phyloP scores from a whole-genome alignment of 768 basidiomycete genomes.

The Suillus subaureus region DNA sequence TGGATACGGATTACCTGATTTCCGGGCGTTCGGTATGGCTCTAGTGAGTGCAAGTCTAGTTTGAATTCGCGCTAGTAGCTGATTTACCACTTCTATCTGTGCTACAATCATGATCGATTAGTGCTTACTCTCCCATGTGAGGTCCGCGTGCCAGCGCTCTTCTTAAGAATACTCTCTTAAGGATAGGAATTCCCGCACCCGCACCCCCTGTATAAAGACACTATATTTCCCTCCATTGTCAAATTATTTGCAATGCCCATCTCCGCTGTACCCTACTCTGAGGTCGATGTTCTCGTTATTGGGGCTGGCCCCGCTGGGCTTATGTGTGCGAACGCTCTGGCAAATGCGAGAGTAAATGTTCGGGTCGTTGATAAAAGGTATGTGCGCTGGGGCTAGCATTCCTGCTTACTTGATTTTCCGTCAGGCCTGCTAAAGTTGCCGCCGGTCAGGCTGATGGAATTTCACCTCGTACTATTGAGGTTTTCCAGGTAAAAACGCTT shows the following conservation, averaged over 20 bases:
- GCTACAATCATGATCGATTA: background rate
- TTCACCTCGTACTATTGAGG: slow-evolving; percentile 38
- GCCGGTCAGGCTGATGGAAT: slow-evolving; percentile 33
- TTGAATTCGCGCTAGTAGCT: background rate
- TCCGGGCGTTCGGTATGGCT: background rate
- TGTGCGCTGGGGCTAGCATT: slow-evolving; percentile 6
- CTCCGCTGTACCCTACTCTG: slow-evolving; percentile 18
- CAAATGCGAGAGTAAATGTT: slow-evolving; percentile 37
- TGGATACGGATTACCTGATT: background rate
- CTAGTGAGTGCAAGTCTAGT: too few relatives aligned
- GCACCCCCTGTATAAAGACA: slow-evolving; percentile 9
- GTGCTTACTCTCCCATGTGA: background rate
- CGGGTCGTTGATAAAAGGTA: slow-evolving; percentile 45
- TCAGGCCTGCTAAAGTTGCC: slow-evolving; percentile 20
- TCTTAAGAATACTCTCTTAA: background rate
- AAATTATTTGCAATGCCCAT: slow-evolving; percentile 6
- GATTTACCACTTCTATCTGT: background rate
- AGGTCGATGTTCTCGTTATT: slow-evolving; percentile 45
- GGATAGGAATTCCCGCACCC: background rate
- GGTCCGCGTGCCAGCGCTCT: too few relatives aligned
- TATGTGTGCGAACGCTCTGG: slow-evolving; percentile 46
- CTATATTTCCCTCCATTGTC: slow-evolving; percentile 3
- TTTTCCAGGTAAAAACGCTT: slow-evolving; percentile 41
- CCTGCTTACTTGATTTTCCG: background rate
- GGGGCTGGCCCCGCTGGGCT: slow-evolving; percentile 47